Base-by-base conservation (phyloP, 192 early-diverging fungal genomes). In the Rhizoclosmatium sp. region DNA sequence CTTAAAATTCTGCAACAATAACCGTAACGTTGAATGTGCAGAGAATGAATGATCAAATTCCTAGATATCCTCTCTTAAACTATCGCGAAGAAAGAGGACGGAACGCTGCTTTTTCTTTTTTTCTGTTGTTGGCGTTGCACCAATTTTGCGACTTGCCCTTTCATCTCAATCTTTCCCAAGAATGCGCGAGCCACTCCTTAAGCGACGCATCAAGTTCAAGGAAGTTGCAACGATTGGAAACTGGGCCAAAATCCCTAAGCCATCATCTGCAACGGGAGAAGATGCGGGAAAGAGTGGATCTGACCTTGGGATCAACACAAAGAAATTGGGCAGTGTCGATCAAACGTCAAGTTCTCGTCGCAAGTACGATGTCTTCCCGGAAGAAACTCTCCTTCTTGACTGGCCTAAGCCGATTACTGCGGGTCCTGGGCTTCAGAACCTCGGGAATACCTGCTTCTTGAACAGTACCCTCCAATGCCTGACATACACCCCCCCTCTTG, bases 381-480 rank as follows among this genome's bases (percentile, higher is more conserved):
- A 78, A 54, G 76, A 69, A 40, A n/a, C 10, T 16, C 44, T 78
- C 65, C 46, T 31, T 16, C 51, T 79, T n/a, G 9, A 48, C 16
- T 79, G 78, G 78, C 67, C 69, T 3, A 69, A 79, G 65, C 49
- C 65, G 39, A 46, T 75, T 64, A 59, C 79, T 42, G 49, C 64
- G 4, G 80, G 75, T 51, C 85, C 89, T 10, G 94, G 94, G 12
- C 83, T 95, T 56, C 79, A 76, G 44, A 95, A 95, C 78, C 77
- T 95, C n/a, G 94, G 94, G 10, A 95, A 95, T 69, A 95, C 94
- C 0, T 95, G 94, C 79, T 95, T 91, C 77, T 89, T 95, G 91
- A 95, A 94, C 82, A 92, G 93, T 14, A 92, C 91, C 23, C 77
- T 95, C 46, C 94, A 95, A 83, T 97, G 95, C 74, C 75, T 96